Percentiles rank a stretch among this genome's conserved stretches.
Conservation (phyloP, 495 filamentous ascomycete species). For the Penicillium coprophilum region DNA sequence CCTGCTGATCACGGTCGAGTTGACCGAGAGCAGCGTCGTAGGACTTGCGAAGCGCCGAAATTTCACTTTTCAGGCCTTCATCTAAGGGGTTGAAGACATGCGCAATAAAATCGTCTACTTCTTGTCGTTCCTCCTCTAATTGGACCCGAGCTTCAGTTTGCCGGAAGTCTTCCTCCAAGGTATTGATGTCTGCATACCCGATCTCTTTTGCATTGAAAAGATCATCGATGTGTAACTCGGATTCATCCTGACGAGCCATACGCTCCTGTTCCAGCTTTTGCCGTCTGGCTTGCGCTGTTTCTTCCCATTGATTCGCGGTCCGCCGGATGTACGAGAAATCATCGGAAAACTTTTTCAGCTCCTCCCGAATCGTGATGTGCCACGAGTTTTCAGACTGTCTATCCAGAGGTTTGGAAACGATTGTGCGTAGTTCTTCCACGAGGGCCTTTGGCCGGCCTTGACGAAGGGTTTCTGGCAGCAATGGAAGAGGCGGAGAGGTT, state of each 20-base stretch:
- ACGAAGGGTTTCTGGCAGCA: slow-evolving; percentile 34
- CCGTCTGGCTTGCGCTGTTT: slow-evolving; percentile 39
- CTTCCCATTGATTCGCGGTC: slow-evolving; percentile 49
- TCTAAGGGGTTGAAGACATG: slow-evolving; percentile 55
- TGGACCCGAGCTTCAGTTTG: slow-evolving; percentile 53
- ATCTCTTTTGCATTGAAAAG: slow-evolving; percentile 61
- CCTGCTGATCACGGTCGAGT: slow-evolving; percentile 45
- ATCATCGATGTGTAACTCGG: slow-evolving; percentile 52
- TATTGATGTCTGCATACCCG: slow-evolving; percentile 60
- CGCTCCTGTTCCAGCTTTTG: slow-evolving; percentile 49
- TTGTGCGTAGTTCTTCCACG: slow-evolving; percentile 38
- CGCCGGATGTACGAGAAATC: slow-evolving; percentile 53
- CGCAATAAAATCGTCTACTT: slow-evolving; percentile 53
- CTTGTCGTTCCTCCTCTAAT: slow-evolving; percentile 54
- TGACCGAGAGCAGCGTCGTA: slow-evolving; percentile 47
- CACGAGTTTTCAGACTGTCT: slow-evolving; percentile 38
- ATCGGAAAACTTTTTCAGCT: slow-evolving; percentile 37
- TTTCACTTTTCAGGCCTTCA: slow-evolving; percentile 51
- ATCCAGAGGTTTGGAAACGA: slow-evolving; percentile 36
- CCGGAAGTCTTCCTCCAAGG: slow-evolving; percentile 60
- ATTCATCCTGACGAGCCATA: slow-evolving; percentile 52
- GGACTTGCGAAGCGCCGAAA: slow-evolving; percentile 50
- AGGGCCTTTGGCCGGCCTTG: slow-evolving; percentile 24
- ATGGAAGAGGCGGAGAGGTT: slow-evolving; percentile 27
- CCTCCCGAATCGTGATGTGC: slow-evolving; percentile 36